phyloP scores from a whole-genome alignment of 2,329 filamentous ascomycete genomes.

The Fusarium cyanostomum region DNA sequence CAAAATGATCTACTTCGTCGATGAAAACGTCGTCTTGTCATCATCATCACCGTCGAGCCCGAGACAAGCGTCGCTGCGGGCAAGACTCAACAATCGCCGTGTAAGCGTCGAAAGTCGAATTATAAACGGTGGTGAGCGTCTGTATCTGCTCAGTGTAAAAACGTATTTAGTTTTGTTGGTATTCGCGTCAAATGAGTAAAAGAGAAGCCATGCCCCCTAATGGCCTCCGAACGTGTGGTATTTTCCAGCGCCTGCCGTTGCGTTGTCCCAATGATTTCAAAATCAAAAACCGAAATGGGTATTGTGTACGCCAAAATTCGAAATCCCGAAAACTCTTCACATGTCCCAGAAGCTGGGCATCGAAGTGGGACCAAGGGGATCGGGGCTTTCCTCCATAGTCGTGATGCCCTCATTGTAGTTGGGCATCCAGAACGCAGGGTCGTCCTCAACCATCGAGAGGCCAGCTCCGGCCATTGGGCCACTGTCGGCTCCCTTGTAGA shows the following conservation, averaged over 20 bases:
- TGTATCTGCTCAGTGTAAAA: constrained; percentile 35
- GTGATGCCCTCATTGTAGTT: constrained; percentile 55
- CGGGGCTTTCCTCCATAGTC: constrained; percentile 50
- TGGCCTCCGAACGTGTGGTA: constrained; percentile 34
- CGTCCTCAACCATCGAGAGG: constrained; percentile 62
- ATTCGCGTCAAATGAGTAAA: constrained; percentile 36
- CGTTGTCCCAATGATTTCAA: constrained; percentile 36
- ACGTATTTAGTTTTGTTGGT: constrained; percentile 41
- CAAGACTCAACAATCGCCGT: neutral
- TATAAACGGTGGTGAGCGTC: constrained; percentile 28
- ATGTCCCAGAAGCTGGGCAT: constrained; percentile 50
- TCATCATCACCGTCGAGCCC: constrained; percentile 38
- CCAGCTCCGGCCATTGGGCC: constrained; percentile 53
- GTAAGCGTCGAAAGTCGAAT: neutral
- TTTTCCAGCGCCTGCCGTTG: constrained; percentile 42
- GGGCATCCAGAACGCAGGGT: constrained; percentile 60
- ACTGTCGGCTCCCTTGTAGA: constrained; percentile 59
- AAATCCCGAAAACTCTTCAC: constrained; percentile 41
- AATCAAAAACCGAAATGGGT: constrained; percentile 44
- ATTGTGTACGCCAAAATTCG: constrained; percentile 44
- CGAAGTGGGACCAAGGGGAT: constrained; percentile 45
- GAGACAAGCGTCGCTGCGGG: neutral
- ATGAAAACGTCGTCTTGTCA: constrained; percentile 37
- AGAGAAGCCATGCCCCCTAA: constrained; percentile 29
- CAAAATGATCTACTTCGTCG: constrained; percentile 30